Percentiles rank a stretch among this genome's conserved stretches.
phyloP scores from a whole-genome alignment of 352 stramenopile species.

The Phytophthora meadii region DNA sequence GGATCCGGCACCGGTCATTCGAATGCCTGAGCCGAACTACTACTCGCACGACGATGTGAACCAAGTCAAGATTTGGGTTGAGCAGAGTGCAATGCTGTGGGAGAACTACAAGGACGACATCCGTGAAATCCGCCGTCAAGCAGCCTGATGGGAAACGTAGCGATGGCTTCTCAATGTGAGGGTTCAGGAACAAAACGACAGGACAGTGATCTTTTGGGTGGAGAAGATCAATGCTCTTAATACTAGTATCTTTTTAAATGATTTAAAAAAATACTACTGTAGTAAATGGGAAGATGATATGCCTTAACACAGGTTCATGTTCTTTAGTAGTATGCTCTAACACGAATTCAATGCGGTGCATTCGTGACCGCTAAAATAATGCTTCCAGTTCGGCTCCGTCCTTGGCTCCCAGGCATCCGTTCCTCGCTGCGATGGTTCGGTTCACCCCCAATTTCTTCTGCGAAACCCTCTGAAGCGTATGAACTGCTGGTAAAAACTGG shows the following conservation, averaged over 20 bases:
- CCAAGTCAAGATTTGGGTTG: background rate
- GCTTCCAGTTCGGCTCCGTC: conserved; percentile 15
- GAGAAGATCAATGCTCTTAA: too few relatives aligned
- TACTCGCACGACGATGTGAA: background rate
- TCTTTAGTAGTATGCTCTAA: too few relatives aligned
- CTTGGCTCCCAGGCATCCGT: conserved; percentile 6
- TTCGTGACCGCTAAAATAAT: conserved; percentile 1
- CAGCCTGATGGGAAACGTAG: background rate
- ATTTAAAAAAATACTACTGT: too few relatives aligned
- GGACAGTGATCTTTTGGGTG: too few relatives aligned
- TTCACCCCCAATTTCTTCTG: conserved; percentile 8
- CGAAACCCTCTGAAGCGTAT: conserved; percentile 47
- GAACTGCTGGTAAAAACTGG: conserved; percentile 30
- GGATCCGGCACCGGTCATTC: background rate
- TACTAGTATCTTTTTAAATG: too few relatives aligned
- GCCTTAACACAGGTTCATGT: too few relatives aligned
- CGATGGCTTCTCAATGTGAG: too few relatives aligned
- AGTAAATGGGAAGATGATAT: too few relatives aligned
- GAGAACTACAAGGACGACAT: background rate
- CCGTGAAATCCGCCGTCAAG: background rate
- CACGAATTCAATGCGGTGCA: too few relatives aligned
- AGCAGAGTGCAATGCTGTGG: background rate
- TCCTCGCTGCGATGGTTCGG: conserved; percentile 11
- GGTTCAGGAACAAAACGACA: too few relatives aligned
- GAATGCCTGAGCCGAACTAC: background rate